A percentile compares a stretch with the other conserved stretches of the same genome.
Conservation (phyloP, 805 yeast genomes). For the Candida pseudoglaebosa region DNA sequence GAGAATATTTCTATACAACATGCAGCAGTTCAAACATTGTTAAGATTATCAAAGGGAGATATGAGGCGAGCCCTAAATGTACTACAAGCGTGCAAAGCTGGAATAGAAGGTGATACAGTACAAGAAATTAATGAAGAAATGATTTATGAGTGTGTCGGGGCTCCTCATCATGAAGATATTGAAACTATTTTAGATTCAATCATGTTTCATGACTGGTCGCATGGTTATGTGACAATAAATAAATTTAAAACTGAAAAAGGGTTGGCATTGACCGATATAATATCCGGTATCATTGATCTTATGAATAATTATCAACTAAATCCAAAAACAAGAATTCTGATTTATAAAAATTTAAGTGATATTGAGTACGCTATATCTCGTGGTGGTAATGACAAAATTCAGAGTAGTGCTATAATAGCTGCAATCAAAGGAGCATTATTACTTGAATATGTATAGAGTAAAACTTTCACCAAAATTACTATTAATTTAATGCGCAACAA, state of each 20-base stretch:
- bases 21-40: conserved; percentile 62
- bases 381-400: conserved; percentile 91
- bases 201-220: conserved; percentile 83
- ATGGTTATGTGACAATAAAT: conserved; percentile 64
- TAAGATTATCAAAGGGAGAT: conserved; percentile 83
- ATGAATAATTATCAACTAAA: conserved; percentile 66
- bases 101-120: conserved; percentile 42
- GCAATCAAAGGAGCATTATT: conserved; percentile 70
- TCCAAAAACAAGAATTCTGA: conserved; percentile 54
- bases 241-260: conserved; percentile 71
- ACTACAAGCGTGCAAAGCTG: conserved; percentile 88
- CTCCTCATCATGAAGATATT: conserved; percentile 86
- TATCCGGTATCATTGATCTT: conserved; percentile 71
- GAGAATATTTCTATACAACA: conserved; percentile 60
- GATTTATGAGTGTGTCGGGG: conserved; percentile 93
- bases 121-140: conserved; percentile 61
- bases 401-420: conserved; percentile 86
- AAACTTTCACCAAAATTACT: no score
- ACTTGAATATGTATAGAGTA: conserved; percentile 11
- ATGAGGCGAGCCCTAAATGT: conserved; percentile 95
- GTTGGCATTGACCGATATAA: conserved; percentile 80
- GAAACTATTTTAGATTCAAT: conserved; percentile 72
- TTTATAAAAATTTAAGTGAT: conserved; percentile 73
- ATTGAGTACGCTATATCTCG: conserved; percentile 86
- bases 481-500: no score